These are phyloP conservation scores for Sphagnum fallax DNA, from an alignment of 228 moss, liverwort and hornwort genomes.

Conservation along the genomic window DNA sequence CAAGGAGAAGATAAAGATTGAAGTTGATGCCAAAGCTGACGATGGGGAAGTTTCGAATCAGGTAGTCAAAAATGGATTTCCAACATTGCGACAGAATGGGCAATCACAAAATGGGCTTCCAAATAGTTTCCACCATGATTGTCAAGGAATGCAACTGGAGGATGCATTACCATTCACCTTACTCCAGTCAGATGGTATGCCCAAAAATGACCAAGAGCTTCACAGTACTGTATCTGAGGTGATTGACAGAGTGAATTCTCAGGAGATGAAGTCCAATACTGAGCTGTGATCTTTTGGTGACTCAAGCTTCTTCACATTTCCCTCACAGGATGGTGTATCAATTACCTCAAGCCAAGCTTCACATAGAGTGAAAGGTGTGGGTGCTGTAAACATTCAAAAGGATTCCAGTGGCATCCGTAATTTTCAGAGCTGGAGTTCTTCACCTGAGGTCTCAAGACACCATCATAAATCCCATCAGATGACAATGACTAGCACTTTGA, in stretches of 20 bases:
- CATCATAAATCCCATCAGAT: too few relatives aligned
- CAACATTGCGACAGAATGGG: not conserved
- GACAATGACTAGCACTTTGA: too few relatives aligned
- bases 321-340: slow-evolving; percentile 35
- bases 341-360: slow-evolving; percentile 32
- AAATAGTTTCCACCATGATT: not conserved
- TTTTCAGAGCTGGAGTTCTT: too few relatives aligned
- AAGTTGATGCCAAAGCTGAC: slow-evolving; percentile 1
- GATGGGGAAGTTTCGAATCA: not conserved
- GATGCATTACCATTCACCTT: not conserved
- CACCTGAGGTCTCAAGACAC: too few relatives aligned
- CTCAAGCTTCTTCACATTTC: slow-evolving; percentile 41
- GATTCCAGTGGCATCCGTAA: too few relatives aligned
- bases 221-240: slow-evolving; percentile 15
- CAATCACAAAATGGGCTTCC: not conserved
- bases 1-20: slow-evolving; percentile 12
- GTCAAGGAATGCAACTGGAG: not conserved
- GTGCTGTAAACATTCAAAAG: too few relatives aligned
- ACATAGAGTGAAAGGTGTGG: not conserved
- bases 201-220: slow-evolving; percentile 4
- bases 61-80: not conserved
- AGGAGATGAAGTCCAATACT: slow-evolving; percentile 1
- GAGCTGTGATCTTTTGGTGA: slow-evolving; percentile 29
- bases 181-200: slow-evolving; percentile 5
- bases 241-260: slow-evolving; percentile 17